Percentiles rank a stretch among this genome's conserved stretches.
phyloP scores from a whole-genome alignment of 2,329 filamentous ascomycete genomes.

The Penicillium verrucosum region DNA sequence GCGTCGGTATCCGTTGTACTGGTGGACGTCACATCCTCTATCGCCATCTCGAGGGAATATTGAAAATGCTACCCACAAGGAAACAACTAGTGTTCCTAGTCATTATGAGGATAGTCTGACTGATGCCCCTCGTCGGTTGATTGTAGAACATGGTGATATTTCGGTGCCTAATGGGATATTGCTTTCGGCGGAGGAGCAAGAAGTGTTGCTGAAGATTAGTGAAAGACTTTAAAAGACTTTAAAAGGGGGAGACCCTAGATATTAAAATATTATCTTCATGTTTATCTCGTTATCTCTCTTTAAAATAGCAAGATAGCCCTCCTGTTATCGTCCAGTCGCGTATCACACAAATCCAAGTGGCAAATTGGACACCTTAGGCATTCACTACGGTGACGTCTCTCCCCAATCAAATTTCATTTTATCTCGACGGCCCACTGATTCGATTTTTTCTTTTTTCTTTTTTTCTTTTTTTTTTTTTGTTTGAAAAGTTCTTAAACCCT shows the following conservation, averaged over 20 bases:
- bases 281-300: not conserved
- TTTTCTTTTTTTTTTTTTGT: constrained; percentile 11
- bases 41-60: constrained; percentile 12
- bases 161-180: constrained; percentile 34
- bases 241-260: not conserved
- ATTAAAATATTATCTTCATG: not conserved
- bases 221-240: constrained; percentile 27
- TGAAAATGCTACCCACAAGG: constrained; percentile 21
- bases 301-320: not conserved
- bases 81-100: constrained; percentile 14
- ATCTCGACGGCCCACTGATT: constrained; percentile 3
- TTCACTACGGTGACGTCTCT: constrained; percentile 8
- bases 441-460: constrained; percentile 3
- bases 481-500: not conserved
- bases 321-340: constrained; percentile 4
- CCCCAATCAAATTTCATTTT: constrained; percentile 5
- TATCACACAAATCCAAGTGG: constrained; percentile 3
- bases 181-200: constrained; percentile 33
- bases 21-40: constrained; percentile 51
- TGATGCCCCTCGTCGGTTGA: constrained; percentile 26
- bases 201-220: constrained; percentile 33
- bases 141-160: constrained; percentile 31
- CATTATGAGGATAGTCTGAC: constrained; percentile 24
- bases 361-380: constrained; percentile 6
- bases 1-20: constrained; percentile 65